Evolutionary conservation across 371 early-diverging fungal genomes (phyloP).

Genomic region (Saksenaea vasiformis): DNA sequence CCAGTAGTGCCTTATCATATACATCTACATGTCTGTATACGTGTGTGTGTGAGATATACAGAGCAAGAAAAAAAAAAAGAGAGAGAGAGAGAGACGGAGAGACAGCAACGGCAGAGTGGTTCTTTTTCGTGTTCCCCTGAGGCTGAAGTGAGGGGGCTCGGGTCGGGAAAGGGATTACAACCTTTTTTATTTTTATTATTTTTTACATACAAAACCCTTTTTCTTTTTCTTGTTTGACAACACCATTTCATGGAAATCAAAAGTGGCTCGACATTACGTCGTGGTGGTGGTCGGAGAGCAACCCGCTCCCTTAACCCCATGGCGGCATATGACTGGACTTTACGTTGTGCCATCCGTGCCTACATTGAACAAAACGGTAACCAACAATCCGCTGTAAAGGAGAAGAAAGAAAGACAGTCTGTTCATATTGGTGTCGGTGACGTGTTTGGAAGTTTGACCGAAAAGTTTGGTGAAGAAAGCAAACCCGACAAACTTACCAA

Average conservation of each 20-base stretch:
- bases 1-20: no score
- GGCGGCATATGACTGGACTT: slow-evolving; percentile 27
- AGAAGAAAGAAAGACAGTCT: slow-evolving; percentile 10
- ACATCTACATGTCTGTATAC: no score
- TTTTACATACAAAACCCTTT: background rate
- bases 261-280: slow-evolving; percentile 28
- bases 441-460: slow-evolving; percentile 30
- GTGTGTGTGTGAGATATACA: no score
- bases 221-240: background rate
- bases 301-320: slow-evolving; percentile 18
- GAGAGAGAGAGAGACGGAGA: no score
- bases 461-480: slow-evolving; percentile 33
- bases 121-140: background rate
- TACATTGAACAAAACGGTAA: slow-evolving; percentile 20
- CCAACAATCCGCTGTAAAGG: slow-evolving; percentile 7
- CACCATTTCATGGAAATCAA: slow-evolving; percentile 25
- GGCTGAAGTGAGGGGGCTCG: background rate
- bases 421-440: slow-evolving; percentile 20
- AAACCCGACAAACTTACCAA: slow-evolving; percentile 42
- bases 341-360: slow-evolving; percentile 38
- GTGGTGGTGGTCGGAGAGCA: slow-evolving; percentile 19
- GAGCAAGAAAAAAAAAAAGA: no score
- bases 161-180: background rate
- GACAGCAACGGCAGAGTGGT: no score
- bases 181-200: background rate